Base-by-base conservation (phyloP, 345 rosid genomes). In the Combretum micranthum region DNA sequence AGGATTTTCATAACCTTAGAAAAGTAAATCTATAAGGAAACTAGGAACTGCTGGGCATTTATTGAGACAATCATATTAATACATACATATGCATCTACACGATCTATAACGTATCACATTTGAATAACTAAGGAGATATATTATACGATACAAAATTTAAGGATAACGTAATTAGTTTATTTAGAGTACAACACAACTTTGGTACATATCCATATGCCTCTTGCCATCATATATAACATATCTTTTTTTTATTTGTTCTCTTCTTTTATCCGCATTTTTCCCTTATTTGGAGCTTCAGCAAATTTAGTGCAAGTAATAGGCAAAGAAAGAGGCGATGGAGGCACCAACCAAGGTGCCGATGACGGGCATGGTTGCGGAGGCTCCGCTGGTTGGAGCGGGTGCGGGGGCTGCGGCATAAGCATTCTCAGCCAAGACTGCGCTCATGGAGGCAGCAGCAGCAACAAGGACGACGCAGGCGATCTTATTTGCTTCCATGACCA, bases 401-500 rank as follows among this genome's bases (percentile, higher is more conserved):
- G 74, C 83, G 0, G 81, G 75, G 46, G 86, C 84, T 0, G 77
- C 20, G 19, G 69, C 71, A 3, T 67, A 56, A 8, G 42, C 63
- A 11, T 65, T 80, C 2, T 71, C 14, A 20, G 95, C 95, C 77
- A 80, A 47, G 69, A 60, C 84, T 3, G 75, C 67, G 54, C 71
- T 74, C 78, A 86, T 65, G 60, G 78, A 73, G 70, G 85, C 83
- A 6, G 88, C 87, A 6, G 88, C 87, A 0, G 69, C 82, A 0
- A 80, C 9, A 20, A 84, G 63, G 67, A 81, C 67, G 19, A 78
- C 87, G 12, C 63, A 77, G 55, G 77, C 71, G 70, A 87, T 75
- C 83, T 80, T 90, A 76, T 83, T 85, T 83, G 77, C 60, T 59
- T 73, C 90, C 93, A 90, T 90, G 67, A 56, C 56, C 62, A 66